A percentile compares a stretch with the other conserved stretches of the same genome.
Evolutionary conservation across 208 protist genomes (phyloP).

Genomic region (Crithidia fasciculata): DNA sequence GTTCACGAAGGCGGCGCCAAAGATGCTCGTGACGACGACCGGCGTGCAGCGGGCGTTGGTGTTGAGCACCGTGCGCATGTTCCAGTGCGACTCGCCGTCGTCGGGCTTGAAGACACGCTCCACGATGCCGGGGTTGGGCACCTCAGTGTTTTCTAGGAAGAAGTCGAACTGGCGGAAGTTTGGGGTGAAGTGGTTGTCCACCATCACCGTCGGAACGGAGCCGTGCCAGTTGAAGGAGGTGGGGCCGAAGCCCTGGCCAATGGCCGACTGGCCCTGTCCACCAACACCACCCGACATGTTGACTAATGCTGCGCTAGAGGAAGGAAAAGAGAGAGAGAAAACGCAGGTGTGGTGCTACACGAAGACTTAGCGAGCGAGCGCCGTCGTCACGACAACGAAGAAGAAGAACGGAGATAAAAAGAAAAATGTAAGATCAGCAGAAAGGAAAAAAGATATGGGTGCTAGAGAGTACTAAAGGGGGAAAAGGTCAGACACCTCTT

Average conservation of each 20-base stretch:
- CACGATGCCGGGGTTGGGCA: slow-evolving; percentile 63
- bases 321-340: slow-evolving; percentile 4
- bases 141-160: slow-evolving; percentile 74
- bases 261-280: slow-evolving; percentile 43
- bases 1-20: slow-evolving; percentile 75
- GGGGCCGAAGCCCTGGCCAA: slow-evolving; percentile 43
- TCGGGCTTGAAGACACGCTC: slow-evolving; percentile 79
- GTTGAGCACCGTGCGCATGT: slow-evolving; percentile 63
- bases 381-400: too few species aligned
- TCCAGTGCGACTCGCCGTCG: slow-evolving; percentile 79
- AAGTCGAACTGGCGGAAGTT: slow-evolving; percentile 93
- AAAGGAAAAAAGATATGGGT: too few species aligned
- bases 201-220: slow-evolving; percentile 72
- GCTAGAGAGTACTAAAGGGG: too few species aligned
- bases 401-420: too few species aligned
- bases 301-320: slow-evolving; percentile 1
- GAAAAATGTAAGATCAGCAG: too few species aligned
- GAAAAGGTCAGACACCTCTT: too few species aligned
- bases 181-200: slow-evolving; percentile 76
- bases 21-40: slow-evolving; percentile 72
- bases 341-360: neutral
- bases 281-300: slow-evolving; percentile 50
- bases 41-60: slow-evolving; percentile 81
- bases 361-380: too few species aligned
- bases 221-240: slow-evolving; percentile 84